These are phyloP conservation scores for Mrakia hoshinonis DNA, from an alignment of 768 basidiomycete genomes.

Conservation along the genomic window DNA sequence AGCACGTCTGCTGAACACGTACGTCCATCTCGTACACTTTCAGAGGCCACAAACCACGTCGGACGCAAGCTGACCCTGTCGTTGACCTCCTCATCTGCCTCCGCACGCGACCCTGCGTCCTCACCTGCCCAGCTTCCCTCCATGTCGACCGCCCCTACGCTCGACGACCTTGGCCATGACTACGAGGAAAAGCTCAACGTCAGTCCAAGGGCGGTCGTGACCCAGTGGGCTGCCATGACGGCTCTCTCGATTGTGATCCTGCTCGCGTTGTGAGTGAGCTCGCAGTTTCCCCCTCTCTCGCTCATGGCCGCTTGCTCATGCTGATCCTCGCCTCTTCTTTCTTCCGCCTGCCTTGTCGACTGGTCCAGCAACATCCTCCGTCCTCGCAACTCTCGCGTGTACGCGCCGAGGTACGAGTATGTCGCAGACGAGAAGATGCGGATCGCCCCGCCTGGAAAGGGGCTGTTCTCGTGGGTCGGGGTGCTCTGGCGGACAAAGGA, in stretches of 20 bases:
- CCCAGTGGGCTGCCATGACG: slow-evolving; percentile 8
- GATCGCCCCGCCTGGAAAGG: background rate
- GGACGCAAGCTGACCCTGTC: background rate
- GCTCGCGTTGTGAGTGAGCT: background rate
- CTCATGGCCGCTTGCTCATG: background rate
- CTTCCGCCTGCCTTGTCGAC: background rate
- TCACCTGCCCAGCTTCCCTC: slow-evolving; percentile 35
- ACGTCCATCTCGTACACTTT: too few relatives aligned
- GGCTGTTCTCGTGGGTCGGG: background rate
- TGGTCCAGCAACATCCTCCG: slow-evolving; percentile 2
- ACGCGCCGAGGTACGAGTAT: background rate
- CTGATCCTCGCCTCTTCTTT: background rate
- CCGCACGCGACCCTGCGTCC: background rate
- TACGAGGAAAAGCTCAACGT: slow-evolving; percentile 4
- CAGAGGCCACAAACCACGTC: too few relatives aligned
- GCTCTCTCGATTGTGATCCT: background rate
- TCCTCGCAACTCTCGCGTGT: slow-evolving; percentile 1
- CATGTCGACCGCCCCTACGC: slow-evolving; percentile 73
- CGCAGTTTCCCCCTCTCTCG: background rate
- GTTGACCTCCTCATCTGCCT: background rate
- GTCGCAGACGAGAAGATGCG: background rate
- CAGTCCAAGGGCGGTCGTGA: background rate
- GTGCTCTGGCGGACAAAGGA: background rate
- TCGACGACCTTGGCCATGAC: slow-evolving; percentile 66
- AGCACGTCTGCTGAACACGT: too few relatives aligned